phyloP scores from a whole-genome alignment of 768 basidiomycete species.

The Lactifluus hygrophoroides region DNA sequence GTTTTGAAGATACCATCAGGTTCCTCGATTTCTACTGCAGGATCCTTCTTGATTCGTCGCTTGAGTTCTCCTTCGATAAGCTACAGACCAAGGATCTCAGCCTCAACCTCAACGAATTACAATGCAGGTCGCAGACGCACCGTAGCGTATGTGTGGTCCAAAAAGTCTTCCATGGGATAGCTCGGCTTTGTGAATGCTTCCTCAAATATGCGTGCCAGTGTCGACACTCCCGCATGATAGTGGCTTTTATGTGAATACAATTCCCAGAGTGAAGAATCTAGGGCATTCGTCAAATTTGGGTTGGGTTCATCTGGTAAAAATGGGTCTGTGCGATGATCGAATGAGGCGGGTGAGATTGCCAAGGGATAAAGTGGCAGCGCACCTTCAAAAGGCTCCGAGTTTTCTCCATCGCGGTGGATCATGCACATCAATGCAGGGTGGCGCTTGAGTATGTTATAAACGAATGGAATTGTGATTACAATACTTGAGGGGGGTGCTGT shows the following conservation, averaged over 20 bases:
- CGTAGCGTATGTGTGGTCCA: constrained; percentile 87
- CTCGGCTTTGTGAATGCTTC: constrained; percentile 92
- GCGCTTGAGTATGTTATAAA: constrained; percentile 87
- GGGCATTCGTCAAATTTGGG: constrained; percentile 68
- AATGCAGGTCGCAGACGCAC: constrained; percentile 35
- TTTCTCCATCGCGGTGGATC: constrained; percentile 62
- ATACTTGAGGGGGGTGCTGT: constrained; percentile 84
- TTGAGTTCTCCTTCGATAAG: constrained; percentile 79
- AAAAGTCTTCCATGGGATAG: constrained; percentile 89
- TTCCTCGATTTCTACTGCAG: constrained; percentile 34
- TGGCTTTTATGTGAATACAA: constrained; percentile 69
- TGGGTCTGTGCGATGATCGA: constrained; percentile 40
- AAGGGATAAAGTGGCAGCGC: not conserved
- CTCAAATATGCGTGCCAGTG: constrained; percentile 73
- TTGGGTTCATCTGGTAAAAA: constrained; percentile 60
- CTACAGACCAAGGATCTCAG: constrained; percentile 33
- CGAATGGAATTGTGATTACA: constrained; percentile 85
- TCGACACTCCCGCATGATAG: constrained; percentile 84
- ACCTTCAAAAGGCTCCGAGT: constrained; percentile 20
- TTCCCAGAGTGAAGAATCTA: constrained; percentile 92
- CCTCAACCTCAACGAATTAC: constrained; percentile 5
- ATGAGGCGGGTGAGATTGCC: not conserved
- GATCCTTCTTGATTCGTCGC: constrained; percentile 76
- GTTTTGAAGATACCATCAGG: constrained; percentile 17
- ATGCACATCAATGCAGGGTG: constrained; percentile 90